A percentile compares a stretch with the other conserved stretches of the same genome.
Evolutionary conservation across 2,329 filamentous ascomycete species (phyloP).

Genomic region (Diplodia seriata): DNA sequence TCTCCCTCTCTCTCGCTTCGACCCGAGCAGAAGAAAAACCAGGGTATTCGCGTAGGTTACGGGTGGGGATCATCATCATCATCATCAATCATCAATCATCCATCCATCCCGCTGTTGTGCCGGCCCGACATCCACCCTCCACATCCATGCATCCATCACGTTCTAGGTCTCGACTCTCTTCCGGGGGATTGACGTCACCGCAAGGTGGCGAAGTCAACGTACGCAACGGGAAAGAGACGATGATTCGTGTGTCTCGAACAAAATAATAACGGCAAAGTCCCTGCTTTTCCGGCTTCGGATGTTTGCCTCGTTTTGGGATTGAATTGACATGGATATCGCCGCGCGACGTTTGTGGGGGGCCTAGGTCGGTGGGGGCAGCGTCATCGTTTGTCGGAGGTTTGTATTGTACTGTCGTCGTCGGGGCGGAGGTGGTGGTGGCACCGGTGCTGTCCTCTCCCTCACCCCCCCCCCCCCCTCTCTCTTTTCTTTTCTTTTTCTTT

Average conservation of each 20-base stretch:
- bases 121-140: no score
- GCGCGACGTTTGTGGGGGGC: neutral
- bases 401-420: no score
- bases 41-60: neutral
- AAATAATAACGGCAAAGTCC: no score
- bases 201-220: neutral
- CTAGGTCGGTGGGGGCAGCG: neutral
- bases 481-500: no score
- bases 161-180: neutral
- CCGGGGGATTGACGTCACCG: neutral
- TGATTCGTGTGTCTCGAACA: no score
- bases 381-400: neutral
- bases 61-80: neutral
- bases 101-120: no score
- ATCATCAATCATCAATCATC: no score
- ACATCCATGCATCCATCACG: neutral
- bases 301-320: neutral
- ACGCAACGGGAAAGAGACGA: neutral
- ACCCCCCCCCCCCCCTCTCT: no score
- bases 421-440: no score
- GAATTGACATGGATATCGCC: neutral
- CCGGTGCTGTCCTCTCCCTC: no score
- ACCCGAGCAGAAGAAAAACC: neutral
- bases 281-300: no score
- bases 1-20: neutral